Conservation (phyloP, 805 yeast genomes). For the Kazachstania kunashirensis region DNA sequence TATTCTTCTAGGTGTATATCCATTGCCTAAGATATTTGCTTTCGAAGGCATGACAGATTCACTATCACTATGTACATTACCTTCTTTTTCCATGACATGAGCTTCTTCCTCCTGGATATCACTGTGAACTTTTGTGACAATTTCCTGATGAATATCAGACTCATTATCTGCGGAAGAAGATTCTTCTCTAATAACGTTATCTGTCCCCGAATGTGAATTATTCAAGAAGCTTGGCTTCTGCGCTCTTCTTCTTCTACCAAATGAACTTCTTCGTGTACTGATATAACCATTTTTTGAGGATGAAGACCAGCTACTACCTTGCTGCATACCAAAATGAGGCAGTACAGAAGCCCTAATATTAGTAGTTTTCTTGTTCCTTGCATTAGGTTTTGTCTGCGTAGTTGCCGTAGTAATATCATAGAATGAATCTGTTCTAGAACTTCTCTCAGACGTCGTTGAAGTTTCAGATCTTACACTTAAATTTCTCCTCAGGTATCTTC, state of each 20-base stretch:
- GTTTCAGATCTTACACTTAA: conserved; percentile 31
- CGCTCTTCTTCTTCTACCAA: conserved; percentile 15
- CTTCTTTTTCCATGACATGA: conserved; percentile 3
- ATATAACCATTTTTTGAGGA: conserved; percentile 9
- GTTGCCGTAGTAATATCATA: conserved; percentile 33
- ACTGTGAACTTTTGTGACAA: background rate
- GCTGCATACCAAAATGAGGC: conserved; percentile 18
- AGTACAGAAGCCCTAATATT: conserved; percentile 15
- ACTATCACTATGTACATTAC: conserved; percentile 7
- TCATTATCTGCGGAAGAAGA: conserved; percentile 11
- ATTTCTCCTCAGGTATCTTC: conserved; percentile 27
- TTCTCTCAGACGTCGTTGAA: conserved; percentile 33
- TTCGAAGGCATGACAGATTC: conserved; percentile 1
- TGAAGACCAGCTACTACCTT: conserved; percentile 7
- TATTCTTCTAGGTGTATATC: background rate
- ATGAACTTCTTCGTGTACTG: conserved; percentile 9
- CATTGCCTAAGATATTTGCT: background rate
- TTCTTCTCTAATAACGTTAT: conserved; percentile 28
- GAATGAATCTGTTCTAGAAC: conserved; percentile 33
- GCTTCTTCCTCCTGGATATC: conserved; percentile 4
- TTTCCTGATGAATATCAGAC: conserved; percentile 3
- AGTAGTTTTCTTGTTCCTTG: conserved; percentile 10
- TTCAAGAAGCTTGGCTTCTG: conserved; percentile 17
- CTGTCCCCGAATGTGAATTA: conserved; percentile 13
- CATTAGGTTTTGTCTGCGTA: conserved; percentile 11